phyloP scores from a whole-genome alignment of 2,329 filamentous ascomycete genomes.

The Trichophyton verrucosum region DNA sequence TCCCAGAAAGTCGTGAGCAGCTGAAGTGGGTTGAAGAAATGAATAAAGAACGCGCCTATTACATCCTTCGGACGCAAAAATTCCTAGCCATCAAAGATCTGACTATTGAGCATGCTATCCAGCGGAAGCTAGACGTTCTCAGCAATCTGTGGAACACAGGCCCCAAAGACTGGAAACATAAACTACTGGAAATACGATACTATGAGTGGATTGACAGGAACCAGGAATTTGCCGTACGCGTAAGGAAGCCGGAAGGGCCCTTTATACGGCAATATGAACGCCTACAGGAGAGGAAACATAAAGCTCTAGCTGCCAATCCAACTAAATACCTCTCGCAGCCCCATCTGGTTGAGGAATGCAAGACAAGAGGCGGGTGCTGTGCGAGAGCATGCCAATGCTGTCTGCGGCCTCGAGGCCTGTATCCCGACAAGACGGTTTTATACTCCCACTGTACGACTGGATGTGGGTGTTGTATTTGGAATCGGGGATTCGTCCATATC shows the following conservation, averaged over 20 bases:
- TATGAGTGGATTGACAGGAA: too few relatives aligned
- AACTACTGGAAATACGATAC: not conserved
- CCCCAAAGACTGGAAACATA: not conserved
- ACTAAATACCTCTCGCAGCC: too few relatives aligned
- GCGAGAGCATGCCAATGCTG: constrained; percentile 4
- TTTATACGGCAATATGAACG: too few relatives aligned
- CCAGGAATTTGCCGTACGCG: too few relatives aligned
- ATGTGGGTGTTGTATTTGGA: not conserved
- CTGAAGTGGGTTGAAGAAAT: not conserved
- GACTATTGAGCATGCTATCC: not conserved
- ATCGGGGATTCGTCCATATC: not conserved
- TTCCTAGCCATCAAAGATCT: not conserved
- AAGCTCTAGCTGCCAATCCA: not conserved
- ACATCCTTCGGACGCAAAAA: not conserved
- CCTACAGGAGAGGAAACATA: not conserved
- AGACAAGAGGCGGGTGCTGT: not conserved
- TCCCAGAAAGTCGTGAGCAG: not conserved
- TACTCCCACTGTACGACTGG: constrained; percentile 2
- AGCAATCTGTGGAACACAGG: not conserved
- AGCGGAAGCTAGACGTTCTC: not conserved
- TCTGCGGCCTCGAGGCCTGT: not conserved
- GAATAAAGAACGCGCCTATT: not conserved
- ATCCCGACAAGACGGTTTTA: not conserved
- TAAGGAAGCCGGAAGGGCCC: too few relatives aligned
- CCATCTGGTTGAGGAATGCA: too few relatives aligned